These are phyloP conservation scores for Mortierella polycephala DNA, from an alignment of 371 early-diverging fungal species.

Conservation along the genomic window DNA sequence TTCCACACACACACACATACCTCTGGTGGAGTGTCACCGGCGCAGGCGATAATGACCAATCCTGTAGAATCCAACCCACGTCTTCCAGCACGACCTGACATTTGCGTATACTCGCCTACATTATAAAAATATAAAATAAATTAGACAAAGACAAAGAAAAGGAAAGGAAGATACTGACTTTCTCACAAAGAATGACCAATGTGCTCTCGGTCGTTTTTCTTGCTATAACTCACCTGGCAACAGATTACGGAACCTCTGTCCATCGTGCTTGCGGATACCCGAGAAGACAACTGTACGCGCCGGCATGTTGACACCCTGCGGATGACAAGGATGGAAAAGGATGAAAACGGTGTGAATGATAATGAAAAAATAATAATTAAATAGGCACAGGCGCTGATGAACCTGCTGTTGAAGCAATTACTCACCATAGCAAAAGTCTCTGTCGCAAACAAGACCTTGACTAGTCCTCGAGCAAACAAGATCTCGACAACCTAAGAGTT, in stretches of 20 bases:
- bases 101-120: conserved; percentile 98
- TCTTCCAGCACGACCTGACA: conserved; percentile 99
- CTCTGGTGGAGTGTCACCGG: conserved; percentile 76
- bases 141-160: neutral
- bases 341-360: neutral
- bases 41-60: conserved; percentile 89
- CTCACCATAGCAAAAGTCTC: conserved; percentile 95
- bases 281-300: conserved; percentile 97
- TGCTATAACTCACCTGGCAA: conserved; percentile 65
- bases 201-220: too few relatives aligned
- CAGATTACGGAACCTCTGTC: conserved; percentile 84
- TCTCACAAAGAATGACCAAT: too few relatives aligned
- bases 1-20: conserved; percentile 27
- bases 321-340: neutral
- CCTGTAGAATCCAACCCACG: conserved; percentile 97
- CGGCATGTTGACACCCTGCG: conserved; percentile 97
- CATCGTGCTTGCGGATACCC: conserved; percentile 93
- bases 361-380: neutral
- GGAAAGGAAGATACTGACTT: conserved; percentile 2
- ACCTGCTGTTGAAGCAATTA: neutral
- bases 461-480: conserved; percentile 92
- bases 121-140: neutral
- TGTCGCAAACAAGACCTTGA: conserved; percentile 94
- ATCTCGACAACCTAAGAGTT: conserved; percentile 81
- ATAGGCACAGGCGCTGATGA: neutral